Conservation (phyloP, 768 basidiomycete species). For the Psilocybe cyanescens region DNA sequence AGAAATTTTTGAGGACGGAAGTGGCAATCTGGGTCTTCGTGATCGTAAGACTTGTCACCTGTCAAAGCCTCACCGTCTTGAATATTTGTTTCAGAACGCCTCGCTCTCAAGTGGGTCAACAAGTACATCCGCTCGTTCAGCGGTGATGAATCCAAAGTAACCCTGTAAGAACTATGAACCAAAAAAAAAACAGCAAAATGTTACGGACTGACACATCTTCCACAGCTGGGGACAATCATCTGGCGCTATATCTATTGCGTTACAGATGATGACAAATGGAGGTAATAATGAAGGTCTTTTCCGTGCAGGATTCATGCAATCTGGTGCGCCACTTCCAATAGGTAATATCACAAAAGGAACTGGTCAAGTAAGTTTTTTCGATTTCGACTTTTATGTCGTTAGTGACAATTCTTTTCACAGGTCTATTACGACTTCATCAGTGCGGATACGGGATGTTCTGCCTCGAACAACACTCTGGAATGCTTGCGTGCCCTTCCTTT, state of each 20-base stretch:
- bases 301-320: conserved; percentile 56
- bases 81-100: conserved; percentile 40
- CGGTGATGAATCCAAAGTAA: conserved; percentile 58
- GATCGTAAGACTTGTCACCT: conserved; percentile 45
- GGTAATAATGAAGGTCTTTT: conserved; percentile 51
- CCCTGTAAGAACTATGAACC: conserved; percentile 37
- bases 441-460: conserved; percentile 41
- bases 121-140: conserved; percentile 64
- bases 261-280: conserved; percentile 53
- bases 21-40: conserved; percentile 59
- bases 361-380: conserved; percentile 33
- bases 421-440: conserved; percentile 49
- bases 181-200: neutral
- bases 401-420: conserved; percentile 1
- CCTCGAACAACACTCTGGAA: conserved; percentile 41
- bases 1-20: conserved; percentile 46
- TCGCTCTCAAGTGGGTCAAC: conserved; percentile 64
- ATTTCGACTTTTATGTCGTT: neutral
- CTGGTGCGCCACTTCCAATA: conserved; percentile 49
- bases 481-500: conserved; percentile 48
- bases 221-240: conserved; percentile 58
- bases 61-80: neutral
- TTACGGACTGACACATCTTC: neutral
- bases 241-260: conserved; percentile 54
- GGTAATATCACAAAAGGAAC: conserved; percentile 40